Conservation (phyloP, 2,329 filamentous ascomycete genomes). For the Ophiostoma montium region DNA sequence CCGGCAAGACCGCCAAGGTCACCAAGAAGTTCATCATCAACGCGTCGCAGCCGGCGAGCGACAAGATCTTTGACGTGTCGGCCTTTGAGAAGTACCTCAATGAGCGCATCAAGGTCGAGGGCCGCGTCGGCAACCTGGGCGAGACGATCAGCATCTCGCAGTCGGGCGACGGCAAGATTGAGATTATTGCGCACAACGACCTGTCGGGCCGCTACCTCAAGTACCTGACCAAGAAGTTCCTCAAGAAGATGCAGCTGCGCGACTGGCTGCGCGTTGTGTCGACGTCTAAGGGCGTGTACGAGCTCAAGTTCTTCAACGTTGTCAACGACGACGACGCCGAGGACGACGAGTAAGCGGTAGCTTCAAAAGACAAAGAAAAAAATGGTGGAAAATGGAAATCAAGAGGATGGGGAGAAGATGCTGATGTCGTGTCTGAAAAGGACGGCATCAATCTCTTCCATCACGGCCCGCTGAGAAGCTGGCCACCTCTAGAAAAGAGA, state of each 20-base stretch:
- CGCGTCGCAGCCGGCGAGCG: slow-evolving; percentile 90
- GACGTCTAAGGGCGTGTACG: slow-evolving; percentile 95
- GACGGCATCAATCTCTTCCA: background rate
- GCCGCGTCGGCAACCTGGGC: slow-evolving; percentile 94
- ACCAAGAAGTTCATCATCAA: slow-evolving; percentile 99
- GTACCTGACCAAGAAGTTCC: slow-evolving; percentile 99
- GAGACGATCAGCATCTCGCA: slow-evolving; percentile 83
- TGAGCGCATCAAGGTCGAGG: slow-evolving; percentile 99
- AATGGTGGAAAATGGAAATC: background rate
- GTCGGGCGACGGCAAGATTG: slow-evolving; percentile 91
- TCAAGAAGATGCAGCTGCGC: slow-evolving; percentile 99
- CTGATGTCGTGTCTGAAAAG: background rate
- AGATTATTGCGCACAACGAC: slow-evolving; percentile 93
- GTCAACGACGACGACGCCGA: slow-evolving; percentile 96
- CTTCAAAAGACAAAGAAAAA: background rate
- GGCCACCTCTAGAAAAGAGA: too few relatives aligned
- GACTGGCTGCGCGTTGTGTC: slow-evolving; percentile 99
- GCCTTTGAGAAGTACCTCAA: slow-evolving; percentile 99
- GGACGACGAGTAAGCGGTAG: slow-evolving; percentile 72
- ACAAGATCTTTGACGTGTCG: slow-evolving; percentile 99
- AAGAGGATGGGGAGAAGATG: background rate
- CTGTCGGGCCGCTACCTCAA: slow-evolving; percentile 99
- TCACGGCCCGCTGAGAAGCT: too few relatives aligned
- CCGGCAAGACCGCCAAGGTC: slow-evolving; percentile 53
- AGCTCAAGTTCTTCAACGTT: slow-evolving; percentile 99